Evolutionary conservation across 306 rosid species (phyloP).

Genomic region (Lathyrus aphaca): DNA sequence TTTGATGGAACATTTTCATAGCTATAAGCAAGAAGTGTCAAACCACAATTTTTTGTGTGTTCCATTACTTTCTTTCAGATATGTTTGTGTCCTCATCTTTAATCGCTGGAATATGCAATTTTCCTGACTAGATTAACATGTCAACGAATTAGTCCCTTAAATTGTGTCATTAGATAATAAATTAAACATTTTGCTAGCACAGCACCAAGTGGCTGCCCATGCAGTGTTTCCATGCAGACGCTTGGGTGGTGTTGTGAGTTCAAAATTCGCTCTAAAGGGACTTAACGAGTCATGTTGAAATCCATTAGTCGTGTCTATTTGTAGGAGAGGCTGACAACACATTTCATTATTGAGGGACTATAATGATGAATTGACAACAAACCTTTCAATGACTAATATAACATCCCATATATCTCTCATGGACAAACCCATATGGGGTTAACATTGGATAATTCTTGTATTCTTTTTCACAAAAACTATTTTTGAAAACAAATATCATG

Average conservation of each 20-base stretch:
- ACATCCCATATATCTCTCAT: constrained; percentile 9
- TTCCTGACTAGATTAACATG: background rate
- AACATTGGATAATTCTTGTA: background rate
- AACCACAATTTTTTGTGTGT: background rate
- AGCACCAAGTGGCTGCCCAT: background rate
- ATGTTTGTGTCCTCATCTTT: background rate
- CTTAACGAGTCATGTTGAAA: background rate
- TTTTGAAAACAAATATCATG: constrained; percentile 2
- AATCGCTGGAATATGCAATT: background rate
- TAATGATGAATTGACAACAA: background rate
- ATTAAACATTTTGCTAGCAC: background rate
- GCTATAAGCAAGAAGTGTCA: background rate
- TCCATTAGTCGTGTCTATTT: background rate
- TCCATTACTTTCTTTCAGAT: background rate
- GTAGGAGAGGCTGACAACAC: background rate
- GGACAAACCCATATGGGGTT: background rate
- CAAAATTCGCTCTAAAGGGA: background rate
- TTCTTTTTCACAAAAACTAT: constrained; percentile 7
- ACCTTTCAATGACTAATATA: constrained; percentile 8
- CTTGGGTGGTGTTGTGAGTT: background rate
- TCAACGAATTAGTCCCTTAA: background rate
- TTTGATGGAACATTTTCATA: background rate
- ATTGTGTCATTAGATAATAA: background rate
- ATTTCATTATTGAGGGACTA: background rate
- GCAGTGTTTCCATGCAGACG: background rate